Conservation (phyloP, 2,329 filamentous ascomycete genomes). For the Verticillium alfalfae region DNA sequence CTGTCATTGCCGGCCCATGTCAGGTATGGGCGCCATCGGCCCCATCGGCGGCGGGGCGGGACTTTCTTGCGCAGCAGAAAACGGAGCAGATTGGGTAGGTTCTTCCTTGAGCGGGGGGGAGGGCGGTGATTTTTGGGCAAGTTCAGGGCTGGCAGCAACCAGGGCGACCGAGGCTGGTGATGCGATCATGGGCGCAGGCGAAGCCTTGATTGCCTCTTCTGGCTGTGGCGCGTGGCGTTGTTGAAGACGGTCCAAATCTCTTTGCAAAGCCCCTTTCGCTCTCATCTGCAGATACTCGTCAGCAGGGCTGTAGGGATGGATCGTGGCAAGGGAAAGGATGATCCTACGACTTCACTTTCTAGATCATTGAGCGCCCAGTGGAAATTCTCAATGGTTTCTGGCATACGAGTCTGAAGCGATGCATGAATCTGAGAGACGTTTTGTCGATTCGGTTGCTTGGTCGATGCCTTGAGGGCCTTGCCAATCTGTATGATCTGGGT, state of each 20-base stretch:
- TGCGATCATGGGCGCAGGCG: background rate
- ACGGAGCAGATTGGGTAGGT: conserved; percentile 6
- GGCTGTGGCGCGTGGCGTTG: conserved; percentile 12
- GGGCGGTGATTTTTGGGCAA: background rate
- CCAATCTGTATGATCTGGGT: conserved; percentile 52
- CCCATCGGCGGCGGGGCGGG: conserved; percentile 15
- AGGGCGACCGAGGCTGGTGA: conserved; percentile 4
- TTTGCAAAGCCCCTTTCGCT: conserved; percentile 49
- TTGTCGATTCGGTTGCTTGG: conserved; percentile 35
- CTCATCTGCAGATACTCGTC: conserved; percentile 25
- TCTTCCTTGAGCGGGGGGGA: background rate
- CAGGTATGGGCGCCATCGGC: conserved; percentile 48
- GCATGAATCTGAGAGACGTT: conserved; percentile 24
- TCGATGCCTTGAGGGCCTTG: conserved; percentile 46
- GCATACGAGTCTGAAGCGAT: conserved; percentile 33
- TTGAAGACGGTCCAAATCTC: conserved; percentile 42
- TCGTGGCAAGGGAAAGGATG: background rate
- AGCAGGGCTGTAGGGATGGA: background rate
- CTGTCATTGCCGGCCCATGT: conserved; percentile 43
- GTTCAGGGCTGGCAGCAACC: background rate
- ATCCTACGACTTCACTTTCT: conserved; percentile 48
- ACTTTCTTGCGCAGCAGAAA: conserved; percentile 4
- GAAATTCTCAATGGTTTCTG: conserved; percentile 40
- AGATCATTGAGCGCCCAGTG: conserved; percentile 51
- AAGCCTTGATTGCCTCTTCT: conserved; percentile 11